Percentiles rank a stretch among this genome's conserved stretches.
Evolutionary conservation across 2,329 filamentous ascomycete genomes (phyloP).

Genomic region (Hypocrella siamensis): DNA sequence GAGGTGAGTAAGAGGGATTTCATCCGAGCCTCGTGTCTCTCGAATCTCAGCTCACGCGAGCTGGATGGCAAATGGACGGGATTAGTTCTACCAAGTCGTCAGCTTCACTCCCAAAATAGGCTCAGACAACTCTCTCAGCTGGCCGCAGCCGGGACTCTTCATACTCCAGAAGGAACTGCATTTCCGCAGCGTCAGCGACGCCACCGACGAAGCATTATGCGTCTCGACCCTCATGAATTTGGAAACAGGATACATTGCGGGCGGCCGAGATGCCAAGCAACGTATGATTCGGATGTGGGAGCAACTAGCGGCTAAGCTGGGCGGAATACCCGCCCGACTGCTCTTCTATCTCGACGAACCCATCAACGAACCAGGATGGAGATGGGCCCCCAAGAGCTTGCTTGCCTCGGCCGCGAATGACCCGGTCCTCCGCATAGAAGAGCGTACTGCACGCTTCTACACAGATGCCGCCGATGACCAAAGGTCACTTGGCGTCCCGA

Average conservation of each 20-base stretch:
- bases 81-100: conserved; percentile 8
- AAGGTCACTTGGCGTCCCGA: conserved; percentile 5
- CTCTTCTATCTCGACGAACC: conserved; percentile 11
- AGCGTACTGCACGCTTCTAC: conserved; percentile 6
- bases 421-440: conserved; percentile 5
- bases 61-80: not conserved
- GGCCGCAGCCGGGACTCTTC: conserved; percentile 3
- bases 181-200: conserved; percentile 13
- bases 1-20: conserved; percentile 6
- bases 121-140: conserved; percentile 2
- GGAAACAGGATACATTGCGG: conserved; percentile 7
- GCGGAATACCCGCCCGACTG: conserved; percentile 7
- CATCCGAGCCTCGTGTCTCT: not conserved
- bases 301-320: conserved; percentile 5
- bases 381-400: conserved; percentile 12
- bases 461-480: not conserved
- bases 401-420: conserved; percentile 7
- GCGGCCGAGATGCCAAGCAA: conserved; percentile 2
- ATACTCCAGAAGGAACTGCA: conserved; percentile 11
- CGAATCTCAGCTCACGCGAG: not conserved
- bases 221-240: conserved; percentile 13
- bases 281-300: conserved; percentile 12
- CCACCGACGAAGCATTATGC: conserved; percentile 14
- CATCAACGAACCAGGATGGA: conserved; percentile 9
- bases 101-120: conserved; percentile 3